Conservation (phyloP, 2,329 filamentous ascomycete species). For the Hypoxylon sp. region DNA sequence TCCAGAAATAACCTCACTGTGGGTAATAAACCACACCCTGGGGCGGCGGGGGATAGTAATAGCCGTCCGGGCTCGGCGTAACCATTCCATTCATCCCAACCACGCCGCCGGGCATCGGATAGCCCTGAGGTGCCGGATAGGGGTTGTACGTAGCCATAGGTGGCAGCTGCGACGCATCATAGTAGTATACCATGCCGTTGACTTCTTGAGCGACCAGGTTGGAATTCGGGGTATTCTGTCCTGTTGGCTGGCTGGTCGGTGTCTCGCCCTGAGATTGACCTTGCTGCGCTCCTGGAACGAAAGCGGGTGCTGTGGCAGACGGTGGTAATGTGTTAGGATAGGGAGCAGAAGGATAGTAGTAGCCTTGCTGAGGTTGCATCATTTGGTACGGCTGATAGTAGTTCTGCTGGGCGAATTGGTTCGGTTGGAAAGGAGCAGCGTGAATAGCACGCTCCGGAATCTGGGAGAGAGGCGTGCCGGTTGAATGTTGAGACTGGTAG, state of each 20-base stretch:
- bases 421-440: constrained; percentile 88
- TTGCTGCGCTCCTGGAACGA: constrained; percentile 64
- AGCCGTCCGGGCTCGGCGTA: constrained; percentile 74
- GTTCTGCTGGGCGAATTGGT: constrained; percentile 68
- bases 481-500: constrained; percentile 76
- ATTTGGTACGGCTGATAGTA: constrained; percentile 71
- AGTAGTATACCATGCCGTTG: constrained; percentile 97
- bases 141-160: constrained; percentile 62
- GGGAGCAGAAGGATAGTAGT: constrained; percentile 73
- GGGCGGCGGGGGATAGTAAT: constrained; percentile 73
- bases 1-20: constrained; percentile 58
- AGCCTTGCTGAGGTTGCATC: constrained; percentile 69
- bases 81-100: constrained; percentile 85
- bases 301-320: constrained; percentile 63
- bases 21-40: constrained; percentile 71
- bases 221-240: constrained; percentile 66
- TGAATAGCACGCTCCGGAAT: constrained; percentile 94
- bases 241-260: constrained; percentile 51
- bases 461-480: constrained; percentile 85
- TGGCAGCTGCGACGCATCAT: constrained; percentile 80
- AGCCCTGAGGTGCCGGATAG: constrained; percentile 64
- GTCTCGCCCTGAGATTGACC: constrained; percentile 55
- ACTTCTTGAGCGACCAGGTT: constrained; percentile 83
- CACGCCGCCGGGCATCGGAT: constrained; percentile 55
- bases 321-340: constrained; percentile 53